Percentiles rank a stretch among this genome's conserved stretches.
These are phyloP conservation scores for Naganishia vishniacii DNA, from an alignment of 768 basidiomycete species.

Conservation along the genomic window DNA sequence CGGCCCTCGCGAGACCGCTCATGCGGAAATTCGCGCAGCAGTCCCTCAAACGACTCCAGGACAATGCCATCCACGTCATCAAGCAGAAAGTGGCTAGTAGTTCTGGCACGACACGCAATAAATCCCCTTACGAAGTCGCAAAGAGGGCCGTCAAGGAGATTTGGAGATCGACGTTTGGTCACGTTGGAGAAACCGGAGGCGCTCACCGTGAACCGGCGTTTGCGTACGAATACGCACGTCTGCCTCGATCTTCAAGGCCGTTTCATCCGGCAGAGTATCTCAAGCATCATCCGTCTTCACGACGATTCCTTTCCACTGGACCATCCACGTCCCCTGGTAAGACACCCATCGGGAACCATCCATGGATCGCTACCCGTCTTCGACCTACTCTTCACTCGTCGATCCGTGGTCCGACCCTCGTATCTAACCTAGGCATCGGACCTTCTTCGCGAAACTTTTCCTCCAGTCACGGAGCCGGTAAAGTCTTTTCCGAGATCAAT, in stretches of 20 bases:
- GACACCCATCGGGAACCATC: slow-evolving; percentile 2
- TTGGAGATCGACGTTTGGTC: slow-evolving; percentile 22
- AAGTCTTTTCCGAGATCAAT: slow-evolving; percentile 5
- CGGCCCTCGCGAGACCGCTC: slow-evolving; percentile 16
- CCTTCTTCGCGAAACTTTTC: slow-evolving; percentile 20
- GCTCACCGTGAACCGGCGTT: slow-evolving; percentile 4
- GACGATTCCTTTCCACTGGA: slow-evolving; percentile 12
- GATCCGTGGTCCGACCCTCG: slow-evolving; percentile 10
- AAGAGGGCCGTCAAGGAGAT: slow-evolving; percentile 17
- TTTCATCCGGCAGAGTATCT: slow-evolving; percentile 43
- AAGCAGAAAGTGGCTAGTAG: slow-evolving; percentile 10
- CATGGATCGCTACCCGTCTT: background rate
- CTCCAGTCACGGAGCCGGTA: slow-evolving; percentile 20
- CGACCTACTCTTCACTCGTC: background rate
- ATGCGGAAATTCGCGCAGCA: slow-evolving; percentile 16
- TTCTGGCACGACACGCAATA: slow-evolving; percentile 3
- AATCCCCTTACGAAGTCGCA: slow-evolving; percentile 16
- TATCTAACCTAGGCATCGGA: slow-evolving; percentile 17
- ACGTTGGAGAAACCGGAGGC: background rate
- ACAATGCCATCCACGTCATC: slow-evolving; percentile 17
- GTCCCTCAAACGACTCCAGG: slow-evolving; percentile 13
- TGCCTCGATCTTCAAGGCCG: slow-evolving; percentile 16
- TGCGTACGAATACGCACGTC: slow-evolving; percentile 13
- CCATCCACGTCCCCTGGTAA: background rate
- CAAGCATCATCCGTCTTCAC: slow-evolving; percentile 34